A percentile compares a stretch with the other conserved stretches of the same genome.
Conservation (phyloP, 2,329 filamentous ascomycete genomes). For the Aulographum hederae region DNA sequence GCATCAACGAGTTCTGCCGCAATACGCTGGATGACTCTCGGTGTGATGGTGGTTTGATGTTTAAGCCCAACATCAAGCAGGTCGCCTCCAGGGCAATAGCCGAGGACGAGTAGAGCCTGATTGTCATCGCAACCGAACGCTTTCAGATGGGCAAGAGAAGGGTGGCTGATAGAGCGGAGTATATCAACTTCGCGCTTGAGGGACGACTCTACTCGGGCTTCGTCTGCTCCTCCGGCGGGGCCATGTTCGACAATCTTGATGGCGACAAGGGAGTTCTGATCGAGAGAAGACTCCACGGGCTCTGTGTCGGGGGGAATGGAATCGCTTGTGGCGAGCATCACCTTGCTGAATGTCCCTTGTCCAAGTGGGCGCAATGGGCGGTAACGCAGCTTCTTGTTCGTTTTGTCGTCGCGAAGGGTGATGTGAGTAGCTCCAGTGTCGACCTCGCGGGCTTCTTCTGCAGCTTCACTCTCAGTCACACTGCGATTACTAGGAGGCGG, state of each 20-base stretch:
- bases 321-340: constrained; percentile 77
- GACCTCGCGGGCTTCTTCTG: constrained; percentile 25
- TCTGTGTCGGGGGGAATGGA: constrained; percentile 5
- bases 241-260: constrained; percentile 94
- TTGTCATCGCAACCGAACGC: constrained; percentile 76
- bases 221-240: constrained; percentile 79
- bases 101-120: constrained; percentile 68
- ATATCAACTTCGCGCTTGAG: constrained; percentile 91
- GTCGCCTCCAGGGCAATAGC: constrained; percentile 86
- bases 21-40: constrained; percentile 59
- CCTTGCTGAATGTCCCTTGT: constrained; percentile 88
- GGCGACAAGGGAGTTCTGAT: constrained; percentile 71
- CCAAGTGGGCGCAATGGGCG: constrained; percentile 64
- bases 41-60: constrained; percentile 47
- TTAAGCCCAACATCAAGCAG: constrained; percentile 79
- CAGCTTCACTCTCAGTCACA: constrained; percentile 34
- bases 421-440: constrained; percentile 13
- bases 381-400: constrained; percentile 61
- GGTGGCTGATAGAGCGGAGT: constrained; percentile 72
- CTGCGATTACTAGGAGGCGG: constrained; percentile 60
- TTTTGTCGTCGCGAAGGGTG: constrained; percentile 35
- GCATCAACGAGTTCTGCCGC: constrained; percentile 80
- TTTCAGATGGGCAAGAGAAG: constrained; percentile 77
- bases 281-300: constrained; percentile 18
- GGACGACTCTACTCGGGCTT: constrained; percentile 83